These are phyloP conservation scores for Backusella liffmaniae DNA, from an alignment of 192 early-diverging fungal species.

Conservation along the genomic window DNA sequence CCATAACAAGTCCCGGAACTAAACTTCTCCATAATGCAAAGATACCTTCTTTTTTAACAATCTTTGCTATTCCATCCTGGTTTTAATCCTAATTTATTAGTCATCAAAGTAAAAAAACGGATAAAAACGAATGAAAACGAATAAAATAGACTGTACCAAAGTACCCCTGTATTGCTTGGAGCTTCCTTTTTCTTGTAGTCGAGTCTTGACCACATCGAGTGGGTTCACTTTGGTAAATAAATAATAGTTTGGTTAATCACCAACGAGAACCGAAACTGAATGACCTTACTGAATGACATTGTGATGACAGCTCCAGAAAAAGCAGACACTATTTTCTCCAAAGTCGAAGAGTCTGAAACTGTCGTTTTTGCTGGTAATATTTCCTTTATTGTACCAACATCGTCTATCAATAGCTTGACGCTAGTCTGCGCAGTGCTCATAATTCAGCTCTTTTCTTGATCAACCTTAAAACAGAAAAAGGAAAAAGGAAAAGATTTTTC, in stretches of 20 bases:
- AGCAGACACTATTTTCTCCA: slow-evolving; percentile 78
- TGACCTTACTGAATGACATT: slow-evolving; percentile 66
- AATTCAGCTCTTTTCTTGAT: neutral
- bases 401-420: neutral
- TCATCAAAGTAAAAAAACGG: slow-evolving; percentile 18
- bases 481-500: neutral
- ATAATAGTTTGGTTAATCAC: neutral
- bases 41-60: slow-evolving; percentile 77
- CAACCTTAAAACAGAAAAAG: neutral
- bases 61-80: slow-evolving; percentile 70
- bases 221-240: slow-evolving; percentile 71
- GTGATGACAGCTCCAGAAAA: slow-evolving; percentile 81
- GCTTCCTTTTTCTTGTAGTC: slow-evolving; percentile 58
- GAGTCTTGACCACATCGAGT: slow-evolving; percentile 84
- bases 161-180: neutral
- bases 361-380: neutral
- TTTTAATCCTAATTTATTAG: neutral
- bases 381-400: neutral
- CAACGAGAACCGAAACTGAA: slow-evolving; percentile 13
- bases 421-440: neutral
- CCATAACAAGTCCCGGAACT: slow-evolving; percentile 84
- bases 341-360: slow-evolving; percentile 35
- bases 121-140: neutral
- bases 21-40: slow-evolving; percentile 86
- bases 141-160: neutral